These are phyloP conservation scores for Symbiotaphrina buchneri DNA, from an alignment of 495 filamentous ascomycete species.

Conservation along the genomic window DNA sequence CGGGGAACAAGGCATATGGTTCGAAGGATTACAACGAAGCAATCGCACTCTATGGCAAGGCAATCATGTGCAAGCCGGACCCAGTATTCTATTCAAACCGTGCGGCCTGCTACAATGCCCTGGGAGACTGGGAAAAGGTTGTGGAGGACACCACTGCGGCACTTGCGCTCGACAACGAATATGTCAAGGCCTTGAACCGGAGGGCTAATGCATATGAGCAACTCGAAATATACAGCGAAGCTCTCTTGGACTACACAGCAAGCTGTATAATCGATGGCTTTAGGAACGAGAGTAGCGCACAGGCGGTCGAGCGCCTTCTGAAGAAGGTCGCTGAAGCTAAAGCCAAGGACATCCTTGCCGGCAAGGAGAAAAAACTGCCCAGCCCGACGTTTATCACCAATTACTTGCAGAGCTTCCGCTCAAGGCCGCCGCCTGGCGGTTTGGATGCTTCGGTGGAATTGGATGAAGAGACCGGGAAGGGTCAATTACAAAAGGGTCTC, in stretches of 20 bases:
- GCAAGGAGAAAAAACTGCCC: slow-evolving; percentile 64
- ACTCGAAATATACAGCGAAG: slow-evolving; percentile 72
- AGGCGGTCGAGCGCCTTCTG: slow-evolving; percentile 75
- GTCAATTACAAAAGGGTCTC: slow-evolving; percentile 63
- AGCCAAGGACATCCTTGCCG: slow-evolving; percentile 61
- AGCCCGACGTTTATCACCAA: slow-evolving; percentile 93
- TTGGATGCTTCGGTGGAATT: slow-evolving; percentile 61
- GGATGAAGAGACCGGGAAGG: slow-evolving; percentile 57
- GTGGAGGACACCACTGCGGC: slow-evolving; percentile 93
- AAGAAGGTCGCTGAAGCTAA: slow-evolving; percentile 95
- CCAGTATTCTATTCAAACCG: slow-evolving; percentile 98
- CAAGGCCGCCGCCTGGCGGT: slow-evolving; percentile 53
- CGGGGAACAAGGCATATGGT: slow-evolving; percentile 91
- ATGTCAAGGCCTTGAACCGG: slow-evolving; percentile 92
- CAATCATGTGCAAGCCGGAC: slow-evolving; percentile 90
- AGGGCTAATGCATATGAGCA: slow-evolving; percentile 93
- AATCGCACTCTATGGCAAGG: slow-evolving; percentile 85
- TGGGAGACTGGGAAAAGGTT: slow-evolving; percentile 82
- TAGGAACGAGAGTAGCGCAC: slow-evolving; percentile 66
- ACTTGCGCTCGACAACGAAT: slow-evolving; percentile 76
- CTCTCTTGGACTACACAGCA: slow-evolving; percentile 89
- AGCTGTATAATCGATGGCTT: slow-evolving; percentile 98
- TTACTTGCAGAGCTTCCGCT: slow-evolving; percentile 94
- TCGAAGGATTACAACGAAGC: slow-evolving; percentile 76
- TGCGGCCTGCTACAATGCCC: slow-evolving; percentile 89